A percentile compares a stretch with the other conserved stretches of the same genome.
Evolutionary conservation across 2,329 filamentous ascomycete genomes (phyloP).

Genomic region (Ascocoryne sarcoides): DNA sequence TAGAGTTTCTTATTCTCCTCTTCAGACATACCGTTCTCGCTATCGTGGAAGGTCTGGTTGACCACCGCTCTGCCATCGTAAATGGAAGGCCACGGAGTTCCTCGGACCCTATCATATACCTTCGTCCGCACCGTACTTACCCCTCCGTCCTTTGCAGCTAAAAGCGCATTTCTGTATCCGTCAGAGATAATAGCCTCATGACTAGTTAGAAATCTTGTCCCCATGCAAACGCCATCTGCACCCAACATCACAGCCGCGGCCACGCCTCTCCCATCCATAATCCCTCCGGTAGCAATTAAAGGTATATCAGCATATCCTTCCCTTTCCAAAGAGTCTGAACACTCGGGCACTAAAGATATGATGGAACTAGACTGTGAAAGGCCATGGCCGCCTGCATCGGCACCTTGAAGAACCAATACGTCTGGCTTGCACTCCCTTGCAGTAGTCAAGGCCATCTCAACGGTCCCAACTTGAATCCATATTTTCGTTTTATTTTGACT

Average conservation of each 20-base stretch:
- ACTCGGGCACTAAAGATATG: constrained; percentile 31
- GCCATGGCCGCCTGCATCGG: constrained; percentile 32
- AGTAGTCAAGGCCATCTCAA: constrained; percentile 22
- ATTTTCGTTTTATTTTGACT: constrained; percentile 22
- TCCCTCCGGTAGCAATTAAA: constrained; percentile 30
- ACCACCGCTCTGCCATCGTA: constrained; percentile 51
- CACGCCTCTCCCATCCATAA: constrained; percentile 30
- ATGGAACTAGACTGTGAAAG: constrained; percentile 25
- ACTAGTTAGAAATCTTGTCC: constrained; percentile 40
- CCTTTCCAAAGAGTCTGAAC: constrained; percentile 22
- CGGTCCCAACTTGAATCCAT: constrained; percentile 30
- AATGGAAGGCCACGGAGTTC: constrained; percentile 48
- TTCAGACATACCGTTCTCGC: constrained; percentile 29
- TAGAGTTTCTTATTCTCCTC: constrained; percentile 35
- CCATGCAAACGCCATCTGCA: constrained; percentile 37
- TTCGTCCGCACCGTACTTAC: constrained; percentile 40
- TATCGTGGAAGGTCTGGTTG: constrained; percentile 43
- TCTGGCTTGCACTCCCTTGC: constrained; percentile 23
- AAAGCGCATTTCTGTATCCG: constrained; percentile 39
- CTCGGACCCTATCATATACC: constrained; percentile 43
- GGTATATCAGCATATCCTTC: constrained; percentile 20
- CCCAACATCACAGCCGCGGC: constrained; percentile 30
- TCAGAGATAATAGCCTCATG: constrained; percentile 37
- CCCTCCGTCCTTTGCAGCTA: constrained; percentile 41
- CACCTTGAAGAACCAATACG: constrained; percentile 30